Base-by-base conservation (phyloP, 306 rosid species). In the Hylodesmum podocarpum region DNA sequence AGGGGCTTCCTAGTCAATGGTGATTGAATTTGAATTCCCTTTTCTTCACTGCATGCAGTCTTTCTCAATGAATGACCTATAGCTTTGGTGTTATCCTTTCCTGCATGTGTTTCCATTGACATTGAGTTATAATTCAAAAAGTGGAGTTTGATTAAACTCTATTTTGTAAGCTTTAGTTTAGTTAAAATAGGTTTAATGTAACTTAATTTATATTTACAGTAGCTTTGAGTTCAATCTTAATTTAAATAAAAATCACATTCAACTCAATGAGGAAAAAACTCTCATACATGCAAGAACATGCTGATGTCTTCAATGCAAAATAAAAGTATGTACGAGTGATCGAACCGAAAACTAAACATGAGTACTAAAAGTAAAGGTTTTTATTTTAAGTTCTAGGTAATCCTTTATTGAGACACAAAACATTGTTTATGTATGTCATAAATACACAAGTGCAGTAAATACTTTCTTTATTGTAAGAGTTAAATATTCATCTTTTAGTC, bases 1-100 rank as follows among this genome's bases (percentile, higher is more conserved):
- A 90, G 87, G 19, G 96, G 96, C 47, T 87, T 88, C 21, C 88
- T 82, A 19, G 66, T 54, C 77, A 78, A 13, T 25, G 85, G 78
- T 21, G 83, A 75, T 50, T 70, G 87, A 36, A 27, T 64, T 73
- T 79, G 82, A 77, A 29, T 36, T 25, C 67, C 73, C 82, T 82
- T 81, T 34, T 50, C 57, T 39, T 76, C 59, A 29, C 71, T 69
- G 66, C 65, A 16, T 9, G 78, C 5, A 39, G 67, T 78, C 21
- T 67, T 87, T 70, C 69, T 80, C 36, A 16, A 22, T 21, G 90
- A 66, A 34, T 79, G 72, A 78, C 73, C 79, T 59, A 55, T 29
- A 70, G 54, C 65, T 75, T 77, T 85, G 29, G 82, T 33, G 47
- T 49, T 77, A 31, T 70, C 76, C 78, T 59, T 84, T 73, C 87